Evolutionary conservation across 1,139 yeast genomes (phyloP), one percentile per base, ranked within the genome.

Genomic region (Kurtzmaniella quercitrusa): DNA sequence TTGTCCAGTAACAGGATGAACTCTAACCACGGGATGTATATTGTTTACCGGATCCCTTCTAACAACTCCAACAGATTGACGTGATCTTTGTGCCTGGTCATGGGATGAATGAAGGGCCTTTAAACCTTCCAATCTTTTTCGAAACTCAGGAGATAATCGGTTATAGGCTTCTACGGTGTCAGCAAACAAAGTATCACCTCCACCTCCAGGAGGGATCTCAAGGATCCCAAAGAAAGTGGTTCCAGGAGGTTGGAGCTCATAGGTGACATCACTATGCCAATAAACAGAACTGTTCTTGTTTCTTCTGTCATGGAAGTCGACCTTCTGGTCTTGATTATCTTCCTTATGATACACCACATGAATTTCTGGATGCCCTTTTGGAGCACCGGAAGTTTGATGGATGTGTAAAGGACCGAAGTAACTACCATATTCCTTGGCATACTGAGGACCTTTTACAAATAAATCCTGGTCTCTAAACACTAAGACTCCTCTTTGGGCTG

Each of bases 201-300:
- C 73, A 19, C 68, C 49, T 15, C 66, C 69, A 3, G 25, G 15
- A 9, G 75, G 75, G 10, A 71, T 66, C 40, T 66, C 68, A 34
- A 69, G 59, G 7, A 66, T 65, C 2, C 70, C 55, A 45, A 70
- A 66, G 43, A 68, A 64, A 1, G 73, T 67, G 37, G 62, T 55
- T 27, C 68, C 68, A 11, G 73, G 69, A 5, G 71, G 70, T 47
- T 68, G 70, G 43, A 62, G 61, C 43, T 69, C 72, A 51, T 67
- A 68, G 14, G 70, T 60, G 25, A 68, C 65, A 47, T 70, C 75
- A 8, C 73, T 64, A 52, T 70, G 75, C 73, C 73, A 69, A 14
- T 67, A 66, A 11, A 65, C 58, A 8, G 41, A 19, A 17, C 34
- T 41, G 19, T 16, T 43, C 37, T 62, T 62, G 47, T 58, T 61